Evolutionary conservation across 495 filamentous ascomycete species (phyloP), one percentile per base, ranked within the genome.

Genomic region (Trichoderma orchidacearum): DNA sequence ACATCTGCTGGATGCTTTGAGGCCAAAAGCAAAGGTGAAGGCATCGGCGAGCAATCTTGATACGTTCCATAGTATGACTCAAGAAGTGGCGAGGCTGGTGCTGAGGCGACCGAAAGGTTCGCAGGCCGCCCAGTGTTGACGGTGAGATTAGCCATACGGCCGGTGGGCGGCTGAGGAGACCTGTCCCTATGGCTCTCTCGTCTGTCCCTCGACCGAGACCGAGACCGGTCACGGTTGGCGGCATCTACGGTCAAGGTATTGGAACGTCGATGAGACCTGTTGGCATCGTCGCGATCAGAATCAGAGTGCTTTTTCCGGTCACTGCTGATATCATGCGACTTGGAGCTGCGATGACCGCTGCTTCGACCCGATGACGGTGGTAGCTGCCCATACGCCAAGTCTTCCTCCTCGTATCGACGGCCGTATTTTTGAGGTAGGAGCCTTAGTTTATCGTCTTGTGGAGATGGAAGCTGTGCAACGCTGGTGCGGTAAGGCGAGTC

Each of bases 11-110:
- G 62, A 55, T 67, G 57, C 13, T 63, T 57, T 12, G 64, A 53
- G 23, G 77, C 68, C 1, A 78, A 70, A 28, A 80, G 68, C 31
- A 78, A 72, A 0, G 92, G 87, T 0, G 87, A 90, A 0, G 91
- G 91, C 89, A 95, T 93, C 1, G 93, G 92, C 1, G 91, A 95
- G 61, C 96, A 89, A 53, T 86, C 87, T 68, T 98, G 93, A 64
- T 94, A 98, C 1, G 90, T 95, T 6, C 93, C 93, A 57, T 84
- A 84, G 70, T 98, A 98, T 1, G 93, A 85, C 69, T 96, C 93
- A 12, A 96, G 78, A 17, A 96, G 75, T 0, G 93, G 93, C 57
- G 87, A 93, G 8, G 84, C 80, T 1, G 88, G 87, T 9, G 86
- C 79, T 7, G 85, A 76, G 36, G 73, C 65, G 15, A 79, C 67